Conservation (phyloP, 371 early-diverging fungal genomes). For the Mucor circinelloides region DNA sequence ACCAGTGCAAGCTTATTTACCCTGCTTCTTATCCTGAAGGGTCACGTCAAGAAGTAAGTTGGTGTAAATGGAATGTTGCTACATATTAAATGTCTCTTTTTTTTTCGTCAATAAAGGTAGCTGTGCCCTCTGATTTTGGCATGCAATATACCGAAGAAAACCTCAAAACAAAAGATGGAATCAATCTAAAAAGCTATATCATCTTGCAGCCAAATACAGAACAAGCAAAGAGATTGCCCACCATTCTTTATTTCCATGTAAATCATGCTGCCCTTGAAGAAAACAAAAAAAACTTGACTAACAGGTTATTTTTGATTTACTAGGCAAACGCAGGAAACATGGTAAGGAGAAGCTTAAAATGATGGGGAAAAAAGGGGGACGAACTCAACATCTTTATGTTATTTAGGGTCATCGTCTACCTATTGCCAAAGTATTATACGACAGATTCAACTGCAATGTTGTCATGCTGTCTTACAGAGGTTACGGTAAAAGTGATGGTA, state of each 20-base stretch:
- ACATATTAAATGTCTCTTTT: background rate
- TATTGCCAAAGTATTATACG: conserved; percentile 76
- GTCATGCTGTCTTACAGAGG: conserved; percentile 96
- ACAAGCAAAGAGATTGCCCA: conserved; percentile 62
- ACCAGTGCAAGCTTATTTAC: conserved; percentile 87
- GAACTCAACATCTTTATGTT: background rate
- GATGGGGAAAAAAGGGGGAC: background rate
- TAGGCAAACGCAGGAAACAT: conserved; percentile 96
- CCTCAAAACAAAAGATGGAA: conserved; percentile 78
- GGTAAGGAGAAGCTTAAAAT: conserved; percentile 42
- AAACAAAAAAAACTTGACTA: background rate
- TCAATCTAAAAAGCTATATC: conserved; percentile 79
- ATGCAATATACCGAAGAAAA: conserved; percentile 76
- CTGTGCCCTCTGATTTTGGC: conserved; percentile 72
- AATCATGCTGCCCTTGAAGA: conserved; percentile 9
- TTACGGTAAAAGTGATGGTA: conserved; percentile 90
- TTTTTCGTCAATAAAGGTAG: conserved; percentile 51
- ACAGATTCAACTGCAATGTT: conserved; percentile 74
- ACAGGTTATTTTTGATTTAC: background rate
- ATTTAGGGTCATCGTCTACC: conserved; percentile 87
- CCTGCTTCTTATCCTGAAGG: conserved; percentile 82
- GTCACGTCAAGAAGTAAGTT: conserved; percentile 66
- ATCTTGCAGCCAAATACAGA: conserved; percentile 64
- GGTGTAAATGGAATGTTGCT: background rate
- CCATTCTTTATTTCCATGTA: conserved; percentile 87